Base-by-base conservation (phyloP, 768 basidiomycete genomes). In the Boletus rufocinnamomeus region DNA sequence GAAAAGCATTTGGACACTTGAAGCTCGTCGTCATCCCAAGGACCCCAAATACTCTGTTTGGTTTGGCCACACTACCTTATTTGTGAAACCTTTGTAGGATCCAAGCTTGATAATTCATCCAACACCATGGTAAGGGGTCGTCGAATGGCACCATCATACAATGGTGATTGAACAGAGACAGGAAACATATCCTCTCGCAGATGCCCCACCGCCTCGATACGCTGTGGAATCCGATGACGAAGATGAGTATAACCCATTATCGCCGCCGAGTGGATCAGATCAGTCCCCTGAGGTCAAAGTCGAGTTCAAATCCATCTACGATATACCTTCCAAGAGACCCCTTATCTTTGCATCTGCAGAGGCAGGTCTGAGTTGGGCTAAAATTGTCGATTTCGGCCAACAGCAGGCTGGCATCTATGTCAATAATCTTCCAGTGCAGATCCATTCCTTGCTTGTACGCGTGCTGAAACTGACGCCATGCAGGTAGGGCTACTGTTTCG, bases 161-260 rank as follows among this genome's bases (percentile, higher is more conserved):
- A 25, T 50, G n/a, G 21, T 17, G 19, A 52, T 48, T 59, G 30
- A 65, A n/a, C n/a, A 25, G 23, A 37, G 21, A 32, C 25, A 82
- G 84, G 80, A 85, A 59, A 58, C 76, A 27, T 80, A 87, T 66
- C 83, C 84, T 2, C 75, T 86, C 21, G 79, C 78, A 57, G 85
- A 87, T 64, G 74, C 75, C 50, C 73, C 75, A 4, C 84, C 86
- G 2, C 83, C 86, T 37, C 80, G 86, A 54, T 78, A 88, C 59
- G 81, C 81, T 38, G 72, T 87, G 50, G 86, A 88, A 64, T 86
- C 85, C 5, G 86, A 88, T 59, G 85, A 86, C n/a, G 85, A 85
- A 58, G 86, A 87, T 52, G 84, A 87, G 63, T 76, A 77, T 59
- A 80, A 81, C 53, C 81, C 82, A 16, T 67, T 79, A 3, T 63